Conservation (phyloP, 768 basidiomycete genomes). For the Auriculariales sp. region DNA sequence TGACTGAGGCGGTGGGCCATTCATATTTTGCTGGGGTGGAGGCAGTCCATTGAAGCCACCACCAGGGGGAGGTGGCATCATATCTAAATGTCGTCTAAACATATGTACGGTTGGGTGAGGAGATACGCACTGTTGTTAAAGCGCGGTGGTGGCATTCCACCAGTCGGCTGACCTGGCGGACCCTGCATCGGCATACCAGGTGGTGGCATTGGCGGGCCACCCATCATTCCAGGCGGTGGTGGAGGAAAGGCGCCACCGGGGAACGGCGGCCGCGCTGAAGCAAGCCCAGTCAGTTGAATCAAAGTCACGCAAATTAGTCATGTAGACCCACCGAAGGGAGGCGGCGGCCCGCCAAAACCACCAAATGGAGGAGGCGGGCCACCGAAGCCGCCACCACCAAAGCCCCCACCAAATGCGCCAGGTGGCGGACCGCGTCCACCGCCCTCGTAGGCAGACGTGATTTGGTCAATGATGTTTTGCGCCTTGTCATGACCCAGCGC, state of each 20-base stretch:
- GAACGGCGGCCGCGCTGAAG: constrained; percentile 50
- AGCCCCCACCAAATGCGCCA: constrained; percentile 46
- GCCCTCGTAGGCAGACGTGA: constrained; percentile 83
- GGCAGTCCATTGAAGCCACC: constrained; percentile 19
- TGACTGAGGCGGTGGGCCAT: constrained; percentile 15
- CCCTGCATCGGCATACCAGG: constrained; percentile 32
- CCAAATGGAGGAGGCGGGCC: constrained; percentile 16
- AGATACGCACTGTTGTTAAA: constrained; percentile 23
- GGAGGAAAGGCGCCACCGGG: constrained; percentile 40
- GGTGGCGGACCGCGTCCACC: constrained; percentile 67
- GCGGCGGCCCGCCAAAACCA: constrained; percentile 28
- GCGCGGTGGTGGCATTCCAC: constrained; percentile 10
- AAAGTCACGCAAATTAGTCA: constrained; percentile 7
- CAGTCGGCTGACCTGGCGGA: constrained; percentile 25
- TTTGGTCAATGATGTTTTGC: constrained; percentile 96
- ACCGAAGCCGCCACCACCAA: constrained; percentile 52
- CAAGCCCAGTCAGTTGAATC: constrained; percentile 4
- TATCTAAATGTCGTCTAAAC: constrained; percentile 1
- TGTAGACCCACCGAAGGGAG: constrained; percentile 14
- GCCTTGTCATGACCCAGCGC: constrained; percentile 76
- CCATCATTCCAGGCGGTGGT: constrained; percentile 25
- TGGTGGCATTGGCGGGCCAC: constrained; percentile 14
- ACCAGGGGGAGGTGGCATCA: constrained; percentile 18
- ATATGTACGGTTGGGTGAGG: constrained; percentile 17
- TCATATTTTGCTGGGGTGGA: constrained; percentile 10